Evolutionary conservation across 805 yeast species (phyloP).

Genomic region (Yamadazyma nakazawae): DNA sequence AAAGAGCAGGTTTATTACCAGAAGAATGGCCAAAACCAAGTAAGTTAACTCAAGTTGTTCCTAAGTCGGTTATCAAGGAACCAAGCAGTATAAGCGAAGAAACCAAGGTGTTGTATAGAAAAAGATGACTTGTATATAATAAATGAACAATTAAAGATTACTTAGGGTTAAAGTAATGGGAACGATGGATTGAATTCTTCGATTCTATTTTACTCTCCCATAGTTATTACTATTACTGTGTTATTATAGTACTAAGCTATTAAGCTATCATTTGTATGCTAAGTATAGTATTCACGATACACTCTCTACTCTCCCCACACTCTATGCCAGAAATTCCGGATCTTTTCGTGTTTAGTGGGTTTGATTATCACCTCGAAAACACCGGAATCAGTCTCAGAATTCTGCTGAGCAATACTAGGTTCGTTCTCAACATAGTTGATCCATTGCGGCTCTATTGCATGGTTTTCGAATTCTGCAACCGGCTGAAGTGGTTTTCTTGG

Average conservation of each 20-base stretch:
- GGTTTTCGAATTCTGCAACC: neutral
- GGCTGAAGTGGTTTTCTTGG: neutral
- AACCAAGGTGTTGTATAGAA: constrained; percentile 30
- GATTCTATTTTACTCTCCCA: too few species aligned
- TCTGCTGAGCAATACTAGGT: constrained; percentile 4
- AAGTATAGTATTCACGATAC: too few species aligned
- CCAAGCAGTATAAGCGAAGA: constrained; percentile 29
- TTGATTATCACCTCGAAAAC: neutral
- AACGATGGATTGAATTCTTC: too few species aligned
- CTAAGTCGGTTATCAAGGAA: constrained; percentile 27
- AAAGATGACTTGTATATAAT: constrained; percentile 19
- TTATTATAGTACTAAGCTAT: neutral
- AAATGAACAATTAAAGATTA: neutral
- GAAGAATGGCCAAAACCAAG: constrained; percentile 56
- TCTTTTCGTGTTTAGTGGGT: neutral
- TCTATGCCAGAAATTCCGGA: neutral
- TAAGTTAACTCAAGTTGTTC: constrained; percentile 31
- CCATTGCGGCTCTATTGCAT: constrained; percentile 7
- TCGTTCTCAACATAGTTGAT: constrained; percentile 8
- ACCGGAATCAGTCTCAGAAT: constrained; percentile 3
- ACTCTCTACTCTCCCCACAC: neutral
- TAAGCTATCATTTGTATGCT: neutral
- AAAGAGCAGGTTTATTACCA: constrained; percentile 70
- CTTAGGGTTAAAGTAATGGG: too few species aligned
- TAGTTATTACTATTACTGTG: neutral